A percentile compares a stretch with the other conserved stretches of the same genome.
Conservation (phyloP, 2,329 filamentous ascomycete species). For the Nothopassalora personata region DNA sequence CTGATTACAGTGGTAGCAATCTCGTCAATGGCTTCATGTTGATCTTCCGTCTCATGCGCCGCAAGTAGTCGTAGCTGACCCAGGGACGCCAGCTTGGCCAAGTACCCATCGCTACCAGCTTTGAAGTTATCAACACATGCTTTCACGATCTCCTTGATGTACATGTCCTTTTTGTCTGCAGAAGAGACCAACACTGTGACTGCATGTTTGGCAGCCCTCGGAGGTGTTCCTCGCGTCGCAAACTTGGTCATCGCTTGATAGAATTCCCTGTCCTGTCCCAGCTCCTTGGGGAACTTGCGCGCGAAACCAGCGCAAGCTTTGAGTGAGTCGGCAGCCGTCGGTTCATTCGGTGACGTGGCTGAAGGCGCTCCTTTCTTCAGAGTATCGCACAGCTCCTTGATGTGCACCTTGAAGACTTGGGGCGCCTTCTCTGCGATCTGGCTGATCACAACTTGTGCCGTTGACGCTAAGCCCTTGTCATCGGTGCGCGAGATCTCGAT, state of each 20-base stretch:
- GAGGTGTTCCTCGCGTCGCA: constrained; percentile 73
- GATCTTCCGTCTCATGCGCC: constrained; percentile 62
- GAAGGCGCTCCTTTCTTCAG: constrained; percentile 76
- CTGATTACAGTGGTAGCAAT: constrained; percentile 69
- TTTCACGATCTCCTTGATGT: constrained; percentile 74
- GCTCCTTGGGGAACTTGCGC: constrained; percentile 74
- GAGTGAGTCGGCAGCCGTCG: constrained; percentile 76
- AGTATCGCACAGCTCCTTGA: constrained; percentile 83
- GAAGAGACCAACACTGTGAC: constrained; percentile 82
- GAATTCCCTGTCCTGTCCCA: constrained; percentile 76
- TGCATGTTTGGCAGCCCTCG: constrained; percentile 85
- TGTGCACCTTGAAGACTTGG: constrained; percentile 85
- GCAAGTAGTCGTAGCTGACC: constrained; percentile 72
- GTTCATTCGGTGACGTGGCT: constrained; percentile 60
- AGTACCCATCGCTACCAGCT: constrained; percentile 67
- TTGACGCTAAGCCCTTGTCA: constrained; percentile 67
- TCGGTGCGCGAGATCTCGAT: constrained; percentile 83
- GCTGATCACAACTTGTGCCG: constrained; percentile 83
- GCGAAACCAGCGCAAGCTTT: constrained; percentile 93
- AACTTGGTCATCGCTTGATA: constrained; percentile 75
- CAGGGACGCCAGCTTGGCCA: constrained; percentile 65
- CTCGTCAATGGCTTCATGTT: constrained; percentile 70
- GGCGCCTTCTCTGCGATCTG: constrained; percentile 88
- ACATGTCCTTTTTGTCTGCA: constrained; percentile 72
- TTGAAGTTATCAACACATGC: constrained; percentile 69